Evolutionary conservation across 177 flowering plant species (phyloP), one percentile per base, ranked within the genome.

Genomic region (Telopea speciosissima): DNA sequence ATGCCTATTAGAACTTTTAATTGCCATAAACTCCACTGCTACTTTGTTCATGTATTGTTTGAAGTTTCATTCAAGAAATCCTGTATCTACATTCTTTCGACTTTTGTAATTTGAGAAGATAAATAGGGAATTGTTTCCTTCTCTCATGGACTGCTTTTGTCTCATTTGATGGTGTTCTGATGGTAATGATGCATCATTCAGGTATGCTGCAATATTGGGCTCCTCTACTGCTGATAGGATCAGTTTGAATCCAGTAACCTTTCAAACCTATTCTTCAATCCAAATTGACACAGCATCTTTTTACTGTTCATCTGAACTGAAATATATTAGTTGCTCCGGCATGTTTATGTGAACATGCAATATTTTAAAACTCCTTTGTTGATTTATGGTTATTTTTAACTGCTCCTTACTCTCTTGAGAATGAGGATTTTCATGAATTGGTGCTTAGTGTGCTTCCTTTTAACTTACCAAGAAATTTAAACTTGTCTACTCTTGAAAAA

Each of bases 191-290:
- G 63, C 42, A 33, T 77, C 80, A 60, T 72, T 76, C 87, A 93
- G 98, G 84, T 93, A 93, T 84, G 89, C 98, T 16, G 92, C 94
- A 68, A 85, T 93, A 19, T 74, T 83, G 76, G 97, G 98, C 59
- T 80, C 96, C 52, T 86, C 93, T 73, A 79, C 80, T 72, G 72
- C 75, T 19, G 84, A 87, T 68, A 84, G 75, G 77, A 80, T 86
- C 74, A 66, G 75, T 68, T 70, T 86, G 79, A 88, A 75, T 42
- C 94, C 94, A 65, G 96, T 92, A 87, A 87, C 16, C 31, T 67
- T 45, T 54, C 68, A 2, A 17, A 45, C 49, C 59, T 66, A 19
- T 70, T 59, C 44, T 69, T 36, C 63, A 49, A 36, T 36, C 5
- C 5, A 5, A 49, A 49, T 49, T 1, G 1, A 5, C 14, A 12